Evolutionary conservation across 164 flowering plant species (phyloP).

Genomic region (Echeveria elegans): DNA sequence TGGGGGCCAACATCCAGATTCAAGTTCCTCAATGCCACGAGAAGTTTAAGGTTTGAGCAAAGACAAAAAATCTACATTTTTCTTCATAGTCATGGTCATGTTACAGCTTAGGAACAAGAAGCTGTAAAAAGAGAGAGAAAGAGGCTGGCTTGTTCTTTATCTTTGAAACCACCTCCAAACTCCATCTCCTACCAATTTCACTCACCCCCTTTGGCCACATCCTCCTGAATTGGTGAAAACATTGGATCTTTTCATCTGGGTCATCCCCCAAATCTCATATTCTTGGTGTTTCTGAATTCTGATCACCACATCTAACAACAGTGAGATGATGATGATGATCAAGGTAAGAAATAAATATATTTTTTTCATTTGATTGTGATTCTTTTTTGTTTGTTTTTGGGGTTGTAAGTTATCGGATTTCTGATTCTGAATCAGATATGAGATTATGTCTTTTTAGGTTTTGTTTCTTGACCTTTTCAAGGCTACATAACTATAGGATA

Average conservation of each 20-base stretch:
- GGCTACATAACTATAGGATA: neutral
- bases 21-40: neutral
- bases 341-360: too few species aligned
- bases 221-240: neutral
- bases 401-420: neutral
- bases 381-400: neutral
- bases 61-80: neutral
- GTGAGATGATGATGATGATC: constrained; percentile 4
- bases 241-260: constrained; percentile 1
- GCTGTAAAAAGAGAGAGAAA: neutral
- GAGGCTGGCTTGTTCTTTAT: neutral
- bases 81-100: neutral
- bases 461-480: constrained; percentile 6
- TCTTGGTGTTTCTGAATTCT: neutral
- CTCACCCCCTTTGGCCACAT: neutral
- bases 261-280: constrained; percentile 1
- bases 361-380: neutral
- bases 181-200: constrained; percentile 5
- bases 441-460: neutral
- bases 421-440: neutral
- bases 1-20: neutral
- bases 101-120: neutral
- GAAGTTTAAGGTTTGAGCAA: neutral
- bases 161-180: neutral
- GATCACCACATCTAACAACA: neutral